Base-by-base conservation (phyloP, 768 basidiomycete species). In the Panaeolus papilionaceus region DNA sequence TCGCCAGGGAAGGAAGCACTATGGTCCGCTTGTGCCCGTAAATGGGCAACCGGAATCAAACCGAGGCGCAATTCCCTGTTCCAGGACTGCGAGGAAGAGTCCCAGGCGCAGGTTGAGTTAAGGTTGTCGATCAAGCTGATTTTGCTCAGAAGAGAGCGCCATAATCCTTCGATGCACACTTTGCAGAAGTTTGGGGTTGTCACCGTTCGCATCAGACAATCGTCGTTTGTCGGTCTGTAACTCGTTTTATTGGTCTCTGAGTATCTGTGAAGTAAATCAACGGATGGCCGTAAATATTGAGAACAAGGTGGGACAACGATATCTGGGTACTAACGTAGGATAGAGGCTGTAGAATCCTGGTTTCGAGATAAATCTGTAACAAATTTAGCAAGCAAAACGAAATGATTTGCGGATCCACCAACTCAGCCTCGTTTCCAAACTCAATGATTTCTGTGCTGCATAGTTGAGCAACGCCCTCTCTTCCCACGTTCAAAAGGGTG, bases 141-240 rank as follows among this genome's bases (percentile, higher is more conserved):
- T 40, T 84, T 84, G 49, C 77, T 75, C 8, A 93, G 82, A 23
- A 93, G 85, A 18, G 86, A 81, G 61, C 86, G 77, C 92, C 93
- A 94, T 38, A 94, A 86, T 5, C 85, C 91, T 70, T 94, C 93
- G 14, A 85, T 72, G 73, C 93, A 94, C 63, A 86, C 88, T 69
- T 82, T 87, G 82, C 93, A 94, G 74, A 94, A 91, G 73, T 90
- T 86, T 65, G 91, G 88, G 0, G 85, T 82, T 37, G 85, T 88
- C 47, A 92, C 89, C 64, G 80, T 79, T 47, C 93, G 91, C 93
- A 94, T 94, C 61, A 94, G 86, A 74, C 93, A 94, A 75, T 89
- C 90, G 68, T 92, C 89, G 70, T 93, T 92, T 2, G 92, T 94
- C 3, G 93, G 93, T n/a, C 93, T 86, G 77, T 91, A 94, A 3